A percentile compares a stretch with the other conserved stretches of the same genome.
Evolutionary conservation across 1,284 basidiomycete genomes (phyloP).

Genomic region (Sporisorium reilianum): DNA sequence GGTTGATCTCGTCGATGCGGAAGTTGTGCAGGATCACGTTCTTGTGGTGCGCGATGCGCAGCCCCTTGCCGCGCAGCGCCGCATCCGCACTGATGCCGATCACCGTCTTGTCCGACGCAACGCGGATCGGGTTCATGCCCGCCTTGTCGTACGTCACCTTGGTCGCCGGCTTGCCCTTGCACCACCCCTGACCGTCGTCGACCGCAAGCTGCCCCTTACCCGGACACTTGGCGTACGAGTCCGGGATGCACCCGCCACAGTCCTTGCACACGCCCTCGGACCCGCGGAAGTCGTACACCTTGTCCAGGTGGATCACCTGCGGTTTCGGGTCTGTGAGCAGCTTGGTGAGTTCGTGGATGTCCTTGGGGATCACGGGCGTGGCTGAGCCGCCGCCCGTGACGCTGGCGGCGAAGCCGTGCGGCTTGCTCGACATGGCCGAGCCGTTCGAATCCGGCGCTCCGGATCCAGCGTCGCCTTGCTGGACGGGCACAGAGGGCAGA

Average conservation of each 20-base stretch:
- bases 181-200: constrained; percentile 67
- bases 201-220: constrained; percentile 68
- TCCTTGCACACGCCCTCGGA: constrained; percentile 51
- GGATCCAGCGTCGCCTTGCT: not conserved
- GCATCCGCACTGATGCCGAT: constrained; percentile 61
- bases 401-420: constrained; percentile 62
- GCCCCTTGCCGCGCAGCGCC: constrained; percentile 62
- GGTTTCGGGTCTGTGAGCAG: constrained; percentile 67
- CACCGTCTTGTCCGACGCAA: constrained; percentile 28
- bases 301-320: constrained; percentile 68
- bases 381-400: constrained; percentile 70
- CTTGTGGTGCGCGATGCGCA: constrained; percentile 25
- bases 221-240: constrained; percentile 61
- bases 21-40: constrained; percentile 70
- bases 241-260: constrained; percentile 58
- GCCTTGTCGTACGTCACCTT: constrained; percentile 58
- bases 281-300: constrained; percentile 68
- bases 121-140: constrained; percentile 17
- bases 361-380: constrained; percentile 65
- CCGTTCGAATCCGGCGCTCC: not conserved
- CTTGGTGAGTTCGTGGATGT: constrained; percentile 63
- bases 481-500: constrained; percentile 12
- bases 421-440: constrained; percentile 15
- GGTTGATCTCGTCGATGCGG: constrained; percentile 55
- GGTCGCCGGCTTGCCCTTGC: constrained; percentile 43